Evolutionary conservation across 2,329 filamentous ascomycete genomes (phyloP).

Genomic region (Penicillium sp.): DNA sequence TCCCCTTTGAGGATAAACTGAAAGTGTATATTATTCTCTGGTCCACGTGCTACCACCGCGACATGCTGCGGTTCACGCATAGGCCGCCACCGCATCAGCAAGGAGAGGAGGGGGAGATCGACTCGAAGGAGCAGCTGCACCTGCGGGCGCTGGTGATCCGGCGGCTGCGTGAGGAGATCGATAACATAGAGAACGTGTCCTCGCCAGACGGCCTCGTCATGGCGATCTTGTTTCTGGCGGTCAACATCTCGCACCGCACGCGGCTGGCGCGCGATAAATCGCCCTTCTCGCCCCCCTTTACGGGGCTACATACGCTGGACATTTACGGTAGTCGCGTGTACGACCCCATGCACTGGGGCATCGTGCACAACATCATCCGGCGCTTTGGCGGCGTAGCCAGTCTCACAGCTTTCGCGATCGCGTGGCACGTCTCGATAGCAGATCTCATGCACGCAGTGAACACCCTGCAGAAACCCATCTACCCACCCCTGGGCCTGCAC

Average conservation of each 20-base stretch:
- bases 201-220: neutral
- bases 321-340: neutral
- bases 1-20: neutral
- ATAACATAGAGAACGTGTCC: neutral
- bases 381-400: neutral
- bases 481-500: neutral
- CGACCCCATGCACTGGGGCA: neutral
- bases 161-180: neutral
- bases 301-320: neutral
- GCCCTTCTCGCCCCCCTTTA: neutral
- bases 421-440: neutral
- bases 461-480: neutral
- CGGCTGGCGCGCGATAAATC: neutral
- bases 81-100: no score
- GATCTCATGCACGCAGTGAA: neutral
- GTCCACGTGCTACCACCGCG: neutral
- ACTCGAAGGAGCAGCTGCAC: neutral
- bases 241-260: neutral
- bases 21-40: neutral
- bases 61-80: neutral
- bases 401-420: neutral
- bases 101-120: neutral
- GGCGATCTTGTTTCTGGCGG: neutral
- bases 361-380: neutral
- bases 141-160: neutral